Base-by-base conservation (phyloP, 345 rosid species). In the Eutrema yunnanense region DNA sequence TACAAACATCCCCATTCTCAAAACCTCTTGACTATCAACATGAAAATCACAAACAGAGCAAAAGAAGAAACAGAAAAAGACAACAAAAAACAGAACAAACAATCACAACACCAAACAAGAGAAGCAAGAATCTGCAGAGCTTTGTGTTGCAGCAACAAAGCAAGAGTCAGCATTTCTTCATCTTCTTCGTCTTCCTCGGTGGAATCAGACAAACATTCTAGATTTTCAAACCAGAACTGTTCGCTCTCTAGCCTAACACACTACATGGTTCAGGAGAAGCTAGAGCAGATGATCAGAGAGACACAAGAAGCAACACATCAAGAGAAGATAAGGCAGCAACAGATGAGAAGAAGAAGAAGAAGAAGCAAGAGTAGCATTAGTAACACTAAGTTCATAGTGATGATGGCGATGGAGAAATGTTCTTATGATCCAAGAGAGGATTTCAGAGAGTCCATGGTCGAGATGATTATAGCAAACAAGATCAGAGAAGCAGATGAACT, bases 341-440 rank as follows among this genome's bases (percentile, higher is more conserved):
- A 77, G 44, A 79, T 69, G 62, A 80, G 82, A 72, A 72, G 80
- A 68, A 55, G 62, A 22, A 48, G 44, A 66, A 68, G 41, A 73
- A 62, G 80, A 48, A 79, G 73, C 50, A 71, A 82, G 65, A 73
- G 81, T 71, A 62, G 53, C 37, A 64, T 54, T 41, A 67, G 80
- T 9, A 43, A 38, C 27, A 81, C 85, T 11, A 88, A 83, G 81
- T 90, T 93, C 46, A 78, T 93, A 9, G 87, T 93, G 14, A 84
- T 94, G 97, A 84, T 90, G 63, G 98, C 96, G 0, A 82, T 82
- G 91, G 98, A 94, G 73, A 94, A 84, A 79, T 74, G 83, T 73
- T 89, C 97, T 26, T 73, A 77, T 36, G 90, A 89, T 82, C 96
- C 92, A 16, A 81, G 86, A 71, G 84, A 82, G 71, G 98, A 94